Evolutionary conservation across 2,329 filamentous ascomycete genomes (phyloP), one percentile per base, ranked within the genome.

Genomic region (Botrytis medusae): DNA sequence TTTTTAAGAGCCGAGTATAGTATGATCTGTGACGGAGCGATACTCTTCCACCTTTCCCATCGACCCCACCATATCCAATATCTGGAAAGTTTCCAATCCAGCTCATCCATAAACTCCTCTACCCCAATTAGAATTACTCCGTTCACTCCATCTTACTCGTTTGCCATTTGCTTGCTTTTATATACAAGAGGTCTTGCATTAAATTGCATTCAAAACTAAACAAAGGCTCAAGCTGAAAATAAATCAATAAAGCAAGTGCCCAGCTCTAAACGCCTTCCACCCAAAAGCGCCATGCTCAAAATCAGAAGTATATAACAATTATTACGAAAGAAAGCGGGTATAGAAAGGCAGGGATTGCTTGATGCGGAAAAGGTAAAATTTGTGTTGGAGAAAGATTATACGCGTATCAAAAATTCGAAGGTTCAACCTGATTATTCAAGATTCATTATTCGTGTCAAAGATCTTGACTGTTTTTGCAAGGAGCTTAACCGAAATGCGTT

Each of bases 391-490:
- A 70, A 62, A 40, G 40, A 16, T 67, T 44, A 29, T 60, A 70
- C 34, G n/a, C 61, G 68, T 18, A 40, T n/a, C 18, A 40, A 46
- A 60, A 61, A 34, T 46, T 34, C 25, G 34, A 32, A 57, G 34
- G 22, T 22, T 62, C 54, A 61, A 70, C 68, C 32, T 18, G 42
- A 62, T 70, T 70, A 70, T 72, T 48, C 48, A 54, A 68, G 63
- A 69, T 42, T 72, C 71, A 68, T 72, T 69, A 68, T 25, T 72
- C 48, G 54, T 69, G 44, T 68, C 46, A 48, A 65, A 46, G 16
- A 18, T 46, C 37, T 42, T 34, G 37, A 29, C 71, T 68, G 25
- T 29, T 68, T 64, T 51, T 57, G 44, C 51, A 29, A 32, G 29
- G 40, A 51, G 25, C 40, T 29, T 63, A 71, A 29, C 6, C 59